A percentile compares a stretch with the other conserved stretches of the same genome.
These are phyloP conservation scores for Pascua sp. DNA, from an alignment of 1,284 basidiomycete species.

Conservation along the genomic window DNA sequence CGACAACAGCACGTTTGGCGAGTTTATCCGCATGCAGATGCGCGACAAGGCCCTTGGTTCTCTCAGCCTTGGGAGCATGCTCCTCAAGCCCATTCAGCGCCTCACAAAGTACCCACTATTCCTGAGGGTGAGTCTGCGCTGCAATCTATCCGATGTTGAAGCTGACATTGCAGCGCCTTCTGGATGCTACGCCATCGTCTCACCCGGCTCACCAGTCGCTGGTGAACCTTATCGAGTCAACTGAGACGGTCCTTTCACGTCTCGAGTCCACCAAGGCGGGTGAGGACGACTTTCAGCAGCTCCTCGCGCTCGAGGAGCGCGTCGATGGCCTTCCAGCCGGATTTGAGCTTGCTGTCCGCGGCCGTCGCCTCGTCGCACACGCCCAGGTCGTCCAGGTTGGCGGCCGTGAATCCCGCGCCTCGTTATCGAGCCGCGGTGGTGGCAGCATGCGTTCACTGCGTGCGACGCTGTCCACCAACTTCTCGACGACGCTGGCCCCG, in stretches of 20 bases:
- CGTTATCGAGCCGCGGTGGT: slow-evolving; percentile 13
- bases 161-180: slow-evolving; percentile 55
- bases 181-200: slow-evolving; percentile 62
- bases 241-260: slow-evolving; percentile 65
- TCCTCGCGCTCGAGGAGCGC: slow-evolving; percentile 60
- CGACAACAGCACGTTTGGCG: slow-evolving; percentile 66
- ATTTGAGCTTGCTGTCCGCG: slow-evolving; percentile 61
- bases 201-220: slow-evolving; percentile 68
- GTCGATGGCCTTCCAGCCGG: slow-evolving; percentile 61
- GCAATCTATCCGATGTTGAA: background rate
- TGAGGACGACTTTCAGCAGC: slow-evolving; percentile 73
- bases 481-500: background rate
- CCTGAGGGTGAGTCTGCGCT: slow-evolving; percentile 61
- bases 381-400: slow-evolving; percentile 55
- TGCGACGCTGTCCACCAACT: slow-evolving; percentile 17
- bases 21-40: slow-evolving; percentile 75
- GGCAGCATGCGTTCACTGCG: slow-evolving; percentile 26
- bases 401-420: slow-evolving; percentile 8
- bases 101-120: slow-evolving; percentile 67
- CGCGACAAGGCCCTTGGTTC: slow-evolving; percentile 62
- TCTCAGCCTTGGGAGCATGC: slow-evolving; percentile 62
- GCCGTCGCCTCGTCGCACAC: slow-evolving; percentile 67
- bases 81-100: slow-evolving; percentile 71
- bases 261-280: slow-evolving; percentile 76
- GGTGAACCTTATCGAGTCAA: slow-evolving; percentile 63